Conservation (phyloP, 1,284 basidiomycete species). For the Tilletia indica region DNA sequence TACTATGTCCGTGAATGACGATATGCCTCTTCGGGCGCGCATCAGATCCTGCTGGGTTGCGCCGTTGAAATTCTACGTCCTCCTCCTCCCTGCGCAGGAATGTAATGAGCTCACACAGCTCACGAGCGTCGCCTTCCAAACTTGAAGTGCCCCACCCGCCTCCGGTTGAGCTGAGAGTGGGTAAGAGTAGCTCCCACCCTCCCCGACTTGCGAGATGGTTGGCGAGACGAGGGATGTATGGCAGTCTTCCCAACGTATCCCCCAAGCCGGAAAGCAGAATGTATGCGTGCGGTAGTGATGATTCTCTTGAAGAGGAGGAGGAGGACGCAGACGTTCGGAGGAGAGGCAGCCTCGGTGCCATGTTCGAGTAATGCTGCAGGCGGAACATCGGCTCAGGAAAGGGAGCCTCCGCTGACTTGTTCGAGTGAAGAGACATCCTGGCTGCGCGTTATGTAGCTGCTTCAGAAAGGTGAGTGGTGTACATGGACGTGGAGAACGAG, state of each 20-base stretch:
- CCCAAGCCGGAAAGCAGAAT: conserved; percentile 46
- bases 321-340: background rate
- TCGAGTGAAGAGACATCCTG: conserved; percentile 20
- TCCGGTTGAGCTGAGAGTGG: conserved; percentile 40
- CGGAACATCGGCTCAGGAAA: background rate
- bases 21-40: conserved; percentile 21
- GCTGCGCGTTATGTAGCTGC: conserved; percentile 28
- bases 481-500: too few species aligned
- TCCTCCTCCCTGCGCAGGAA: conserved; percentile 28
- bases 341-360: background rate
- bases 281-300: conserved; percentile 31
- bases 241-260: conserved; percentile 44
- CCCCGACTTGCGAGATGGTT: conserved; percentile 18
- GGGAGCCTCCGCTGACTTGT: conserved; percentile 59
- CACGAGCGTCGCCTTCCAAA: conserved; percentile 50
- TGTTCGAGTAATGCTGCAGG: conserved; percentile 2
- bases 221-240: conserved; percentile 39
- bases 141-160: conserved; percentile 44
- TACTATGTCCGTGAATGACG: conserved; percentile 52
- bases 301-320: conserved; percentile 56
- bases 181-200: conserved; percentile 41
- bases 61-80: background rate
- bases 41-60: background rate
- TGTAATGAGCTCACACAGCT: conserved; percentile 34
- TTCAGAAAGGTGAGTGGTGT: too few species aligned